Conservation (phyloP, 1,284 basidiomycete species). For the Cronartium quercuum region DNA sequence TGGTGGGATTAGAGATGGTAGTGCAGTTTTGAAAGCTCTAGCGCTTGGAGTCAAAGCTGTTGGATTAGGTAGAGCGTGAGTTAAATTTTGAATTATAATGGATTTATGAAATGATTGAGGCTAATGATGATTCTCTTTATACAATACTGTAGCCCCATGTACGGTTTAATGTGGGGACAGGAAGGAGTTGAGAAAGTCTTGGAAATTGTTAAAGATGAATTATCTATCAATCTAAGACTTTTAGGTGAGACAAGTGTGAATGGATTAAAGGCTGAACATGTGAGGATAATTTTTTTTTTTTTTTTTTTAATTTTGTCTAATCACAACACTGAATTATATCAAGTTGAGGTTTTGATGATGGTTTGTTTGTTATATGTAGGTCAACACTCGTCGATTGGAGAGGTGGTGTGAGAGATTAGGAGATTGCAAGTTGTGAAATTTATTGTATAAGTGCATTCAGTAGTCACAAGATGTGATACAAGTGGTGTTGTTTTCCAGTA, state of each 20-base stretch:
- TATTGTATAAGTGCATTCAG: no score
- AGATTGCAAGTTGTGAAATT: no score
- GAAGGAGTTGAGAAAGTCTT: neutral
- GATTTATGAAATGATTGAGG: neutral
- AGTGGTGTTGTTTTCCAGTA: no score
- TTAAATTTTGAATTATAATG: neutral
- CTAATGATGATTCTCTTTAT: neutral
- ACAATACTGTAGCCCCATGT: neutral
- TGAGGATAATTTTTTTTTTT: neutral
- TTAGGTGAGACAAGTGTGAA: neutral
- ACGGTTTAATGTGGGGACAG: neutral
- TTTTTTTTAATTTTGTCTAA: neutral
- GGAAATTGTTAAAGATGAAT: neutral
- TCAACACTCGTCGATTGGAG: neutral
- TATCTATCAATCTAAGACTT: neutral
- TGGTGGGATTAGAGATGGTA: slow-evolving; percentile 46
- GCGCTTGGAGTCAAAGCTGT: slow-evolving; percentile 46
- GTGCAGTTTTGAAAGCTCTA: slow-evolving; percentile 47
- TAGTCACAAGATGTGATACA: no score
- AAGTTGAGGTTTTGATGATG: neutral
- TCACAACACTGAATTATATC: neutral
- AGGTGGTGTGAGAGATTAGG: no score
- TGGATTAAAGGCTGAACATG: neutral
- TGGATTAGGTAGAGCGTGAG: slow-evolving; percentile 40
- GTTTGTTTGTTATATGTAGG: neutral